These are phyloP conservation scores for Pochonia chlamydosporia DNA, from an alignment of 2,329 filamentous ascomycete species.

Conservation along the genomic window DNA sequence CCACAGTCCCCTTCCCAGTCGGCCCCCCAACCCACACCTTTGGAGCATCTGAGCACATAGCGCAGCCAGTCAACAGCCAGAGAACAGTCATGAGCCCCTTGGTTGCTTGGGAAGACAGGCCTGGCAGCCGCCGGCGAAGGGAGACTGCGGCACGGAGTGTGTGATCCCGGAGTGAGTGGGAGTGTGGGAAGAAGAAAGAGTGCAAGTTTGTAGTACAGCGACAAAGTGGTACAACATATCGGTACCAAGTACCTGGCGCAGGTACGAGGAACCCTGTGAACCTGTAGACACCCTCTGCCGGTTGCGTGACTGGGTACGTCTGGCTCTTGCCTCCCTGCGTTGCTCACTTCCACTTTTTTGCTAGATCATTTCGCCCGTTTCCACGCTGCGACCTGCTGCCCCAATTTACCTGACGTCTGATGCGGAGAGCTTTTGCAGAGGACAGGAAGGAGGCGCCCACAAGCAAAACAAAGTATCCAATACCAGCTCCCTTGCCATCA, in stretches of 20 bases:
- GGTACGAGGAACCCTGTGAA: no score
- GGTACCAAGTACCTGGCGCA: neutral
- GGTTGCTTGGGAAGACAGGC: neutral
- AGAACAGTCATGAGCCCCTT: neutral
- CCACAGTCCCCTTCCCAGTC: neutral
- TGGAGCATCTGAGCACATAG: neutral
- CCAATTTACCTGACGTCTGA: no score
- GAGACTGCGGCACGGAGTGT: neutral
- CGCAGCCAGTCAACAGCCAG: constrained; percentile 3
- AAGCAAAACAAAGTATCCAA: no score
- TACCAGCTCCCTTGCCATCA: no score
- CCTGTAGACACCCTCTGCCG: neutral
- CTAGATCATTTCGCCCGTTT: no score
- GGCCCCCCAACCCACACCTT: neutral
- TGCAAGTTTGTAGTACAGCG: neutral
- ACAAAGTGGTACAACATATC: neutral
- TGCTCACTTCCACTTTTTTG: no score
- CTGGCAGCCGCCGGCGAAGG: neutral
- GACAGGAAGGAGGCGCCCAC: no score
- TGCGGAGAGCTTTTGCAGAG: no score
- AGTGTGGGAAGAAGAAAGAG: neutral
- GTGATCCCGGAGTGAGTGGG: neutral
- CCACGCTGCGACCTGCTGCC: no score
- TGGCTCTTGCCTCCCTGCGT: no score
- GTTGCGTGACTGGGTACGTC: neutral